Evolutionary conservation across 176 grass and related monocot genomes (phyloP), one percentile per base, ranked within the genome.

Genomic region (Cocos nucifera): DNA sequence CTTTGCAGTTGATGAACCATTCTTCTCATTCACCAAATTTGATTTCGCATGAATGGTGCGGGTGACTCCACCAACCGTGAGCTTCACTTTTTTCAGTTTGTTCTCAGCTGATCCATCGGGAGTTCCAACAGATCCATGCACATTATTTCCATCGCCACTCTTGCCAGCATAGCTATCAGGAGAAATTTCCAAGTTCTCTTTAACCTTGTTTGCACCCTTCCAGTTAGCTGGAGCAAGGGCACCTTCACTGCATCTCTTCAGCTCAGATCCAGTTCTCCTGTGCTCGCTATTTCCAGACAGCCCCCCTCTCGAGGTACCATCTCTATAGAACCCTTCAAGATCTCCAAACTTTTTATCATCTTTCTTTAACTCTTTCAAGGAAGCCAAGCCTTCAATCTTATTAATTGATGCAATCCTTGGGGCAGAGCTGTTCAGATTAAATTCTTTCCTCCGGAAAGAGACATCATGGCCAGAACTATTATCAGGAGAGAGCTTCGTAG

Each of bases 51-150:
- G 39, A 49, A 85, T 71, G 24, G 48, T 79, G 9, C 56, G 56
- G 17, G 75, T 71, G 57, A 90, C 59, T 56, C 71, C 76, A 57
- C 82, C 76, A 27, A 84, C 85, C 83, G 86, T 90, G 56, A 90
- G 82, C 69, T 85, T 90, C 72, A 86, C 51, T 62, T 86, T 82
- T 72, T 56, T 73, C 29, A 76, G 69, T 19, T 86, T 90, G n/a
- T 29, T 77, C 22, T 70, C 65, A 18, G 63, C 20, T 49, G 55
- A 61, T 15, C 39, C 19, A 72, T 75, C 53, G 6, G 27, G 30
- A 56, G 53, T 61, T 17, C 32, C 72, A 6, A 26, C 50, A 1
- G 28, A 50, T 6, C 49, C 25, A 62, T 22, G 48, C 5, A 55
- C 57, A 5, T 17, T 59, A 25, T 71, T 69, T 10, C 57, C 62